Evolutionary conservation across 2,329 filamentous ascomycete genomes (phyloP).

Genomic region (Cercospora zeina): DNA sequence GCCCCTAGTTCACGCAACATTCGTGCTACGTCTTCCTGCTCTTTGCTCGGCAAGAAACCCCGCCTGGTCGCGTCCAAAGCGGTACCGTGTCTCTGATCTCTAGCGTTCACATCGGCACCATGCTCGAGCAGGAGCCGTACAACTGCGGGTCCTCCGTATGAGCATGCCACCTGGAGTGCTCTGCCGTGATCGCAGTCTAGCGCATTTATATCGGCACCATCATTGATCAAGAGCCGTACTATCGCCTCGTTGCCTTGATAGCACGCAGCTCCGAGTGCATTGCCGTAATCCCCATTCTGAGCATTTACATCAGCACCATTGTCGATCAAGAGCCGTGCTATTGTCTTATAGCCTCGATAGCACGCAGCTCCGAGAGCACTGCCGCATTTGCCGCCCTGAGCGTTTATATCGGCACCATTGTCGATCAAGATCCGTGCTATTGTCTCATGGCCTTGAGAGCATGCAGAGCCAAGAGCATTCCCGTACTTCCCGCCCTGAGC

Average conservation of each 20-base stretch:
- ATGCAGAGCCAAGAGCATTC: slow-evolving; percentile 3
- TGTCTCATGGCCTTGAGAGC: slow-evolving; percentile 1
- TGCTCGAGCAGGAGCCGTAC: too few relatives aligned
- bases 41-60: too few relatives aligned
- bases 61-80: too few relatives aligned
- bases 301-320: slow-evolving; percentile 30
- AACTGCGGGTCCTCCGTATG: too few relatives aligned
- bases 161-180: too few relatives aligned
- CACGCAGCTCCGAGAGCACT: slow-evolving; percentile 6
- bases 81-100: too few relatives aligned
- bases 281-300: neutral
- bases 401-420: too few relatives aligned
- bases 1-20: too few relatives aligned
- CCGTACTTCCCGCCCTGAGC: neutral
- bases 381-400: neutral
- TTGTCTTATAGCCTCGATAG: slow-evolving; percentile 3
- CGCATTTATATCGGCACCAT: slow-evolving; percentile 20
- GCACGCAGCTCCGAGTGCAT: slow-evolving; percentile 17
- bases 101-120: too few relatives aligned
- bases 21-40: too few relatives aligned
- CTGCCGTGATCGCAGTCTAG: too few relatives aligned
- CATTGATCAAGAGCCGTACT: slow-evolving; percentile 5
- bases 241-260: neutral
- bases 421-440: slow-evolving; percentile 28
- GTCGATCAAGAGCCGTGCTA: slow-evolving; percentile 28